A percentile compares a stretch with the other conserved stretches of the same genome.
Conservation (phyloP, 1,139 yeast genomes). For the Debaryomyces subglobosus region DNA sequence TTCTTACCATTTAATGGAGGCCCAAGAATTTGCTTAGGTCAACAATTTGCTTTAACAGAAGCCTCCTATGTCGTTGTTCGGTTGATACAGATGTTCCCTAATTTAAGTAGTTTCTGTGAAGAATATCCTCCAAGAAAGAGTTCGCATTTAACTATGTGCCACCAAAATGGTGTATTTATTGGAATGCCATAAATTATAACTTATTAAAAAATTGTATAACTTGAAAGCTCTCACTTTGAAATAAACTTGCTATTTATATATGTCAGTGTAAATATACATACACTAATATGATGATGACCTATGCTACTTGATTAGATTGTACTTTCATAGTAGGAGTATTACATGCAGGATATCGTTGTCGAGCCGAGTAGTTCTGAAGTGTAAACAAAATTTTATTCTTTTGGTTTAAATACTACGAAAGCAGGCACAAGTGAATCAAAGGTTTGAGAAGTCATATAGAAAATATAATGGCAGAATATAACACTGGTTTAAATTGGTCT, state of each 20-base stretch:
- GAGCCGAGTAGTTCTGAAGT: background rate
- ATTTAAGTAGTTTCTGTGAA: constrained; percentile 15
- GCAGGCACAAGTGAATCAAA: background rate
- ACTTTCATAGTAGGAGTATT: background rate
- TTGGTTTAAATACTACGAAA: background rate
- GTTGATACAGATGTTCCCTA: constrained; percentile 36
- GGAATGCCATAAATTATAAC: constrained; percentile 6
- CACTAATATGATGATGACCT: background rate
- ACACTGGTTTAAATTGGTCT: constrained; percentile 33
- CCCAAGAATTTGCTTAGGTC: constrained; percentile 62
- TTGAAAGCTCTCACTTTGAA: too few relatives aligned
- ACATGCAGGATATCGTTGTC: constrained; percentile 3
- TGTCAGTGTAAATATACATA: background rate
- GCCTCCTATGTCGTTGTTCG: constrained; percentile 50
- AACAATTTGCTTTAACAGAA: constrained; percentile 61
- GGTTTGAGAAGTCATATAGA: background rate
- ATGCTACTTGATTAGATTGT: background rate
- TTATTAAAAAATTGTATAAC: too few relatives aligned
- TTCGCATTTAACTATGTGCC: constrained; percentile 27
- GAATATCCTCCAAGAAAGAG: constrained; percentile 39
- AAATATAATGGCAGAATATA: constrained; percentile 4
- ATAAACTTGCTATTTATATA: too few relatives aligned
- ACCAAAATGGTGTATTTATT: constrained; percentile 27
- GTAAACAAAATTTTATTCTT: constrained; percentile 8
- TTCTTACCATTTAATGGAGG: constrained; percentile 63